These are phyloP conservation scores for Cetradonia linearis DNA, from an alignment of 495 filamentous ascomycete genomes.

Conservation along the genomic window DNA sequence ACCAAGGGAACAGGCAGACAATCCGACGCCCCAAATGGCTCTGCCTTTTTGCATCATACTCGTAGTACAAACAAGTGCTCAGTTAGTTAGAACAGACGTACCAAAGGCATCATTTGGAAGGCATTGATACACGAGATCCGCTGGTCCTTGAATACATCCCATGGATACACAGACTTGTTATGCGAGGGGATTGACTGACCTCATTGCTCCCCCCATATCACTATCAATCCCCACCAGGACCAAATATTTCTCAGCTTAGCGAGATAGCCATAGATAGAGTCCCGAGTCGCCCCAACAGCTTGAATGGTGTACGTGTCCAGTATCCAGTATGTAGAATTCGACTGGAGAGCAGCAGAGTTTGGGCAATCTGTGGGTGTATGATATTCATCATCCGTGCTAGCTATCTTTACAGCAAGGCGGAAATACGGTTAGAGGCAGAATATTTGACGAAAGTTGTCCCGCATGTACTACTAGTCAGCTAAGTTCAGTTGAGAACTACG, in stretches of 20 bases:
- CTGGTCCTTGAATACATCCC: not conserved
- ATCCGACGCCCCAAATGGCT: conserved; percentile 8
- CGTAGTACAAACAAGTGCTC: not conserved
- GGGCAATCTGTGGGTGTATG: conserved; percentile 1
- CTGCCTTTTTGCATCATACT: not conserved
- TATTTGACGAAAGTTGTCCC: conserved; percentile 5
- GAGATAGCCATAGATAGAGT: too few species aligned
- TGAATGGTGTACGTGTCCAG: not conserved
- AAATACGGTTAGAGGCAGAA: conserved; percentile 11
- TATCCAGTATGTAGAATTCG: not conserved
- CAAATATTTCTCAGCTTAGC: not conserved
- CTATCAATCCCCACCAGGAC: not conserved
- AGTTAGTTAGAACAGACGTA: not conserved
- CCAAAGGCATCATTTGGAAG: not conserved
- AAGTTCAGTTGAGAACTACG: conserved; percentile 8
- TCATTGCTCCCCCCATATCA: not conserved
- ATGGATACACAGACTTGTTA: not conserved
- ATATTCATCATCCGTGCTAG: not conserved
- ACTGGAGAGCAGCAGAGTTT: not conserved
- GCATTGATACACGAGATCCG: not conserved
- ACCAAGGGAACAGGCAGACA: conserved; percentile 3
- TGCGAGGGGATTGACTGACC: not conserved
- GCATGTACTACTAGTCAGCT: conserved; percentile 6
- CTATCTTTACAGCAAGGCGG: not conserved
- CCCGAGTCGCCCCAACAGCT: too few species aligned